Evolutionary conservation across 2,329 filamentous ascomycete genomes (phyloP).

Genomic region (Xylaria sp.): DNA sequence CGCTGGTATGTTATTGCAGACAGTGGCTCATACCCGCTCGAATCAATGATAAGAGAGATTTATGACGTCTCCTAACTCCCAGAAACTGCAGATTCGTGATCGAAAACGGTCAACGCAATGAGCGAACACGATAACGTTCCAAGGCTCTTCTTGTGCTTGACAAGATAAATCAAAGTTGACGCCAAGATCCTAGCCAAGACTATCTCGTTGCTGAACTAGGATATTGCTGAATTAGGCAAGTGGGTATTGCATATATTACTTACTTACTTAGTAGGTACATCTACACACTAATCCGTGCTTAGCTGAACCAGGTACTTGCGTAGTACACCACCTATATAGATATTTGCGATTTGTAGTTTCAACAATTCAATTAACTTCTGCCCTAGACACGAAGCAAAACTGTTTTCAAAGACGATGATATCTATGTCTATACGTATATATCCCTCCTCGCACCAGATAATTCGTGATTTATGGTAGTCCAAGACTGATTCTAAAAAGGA

Average conservation of each 20-base stretch:
- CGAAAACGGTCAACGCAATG: not conserved
- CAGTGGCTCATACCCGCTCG: not conserved
- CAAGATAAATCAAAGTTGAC: too few relatives aligned
- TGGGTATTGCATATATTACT: constrained; percentile 19
- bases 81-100: not conserved
- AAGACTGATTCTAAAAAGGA: not conserved
- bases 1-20: constrained; percentile 3
- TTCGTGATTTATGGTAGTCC: not conserved
- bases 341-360: not conserved
- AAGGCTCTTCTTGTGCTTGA: too few relatives aligned
- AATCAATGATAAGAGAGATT: not conserved
- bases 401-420: not conserved
- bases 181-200: constrained; percentile 5
- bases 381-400: not conserved
- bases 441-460: not conserved
- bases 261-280: not conserved
- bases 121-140: not conserved
- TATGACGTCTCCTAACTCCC: constrained; percentile 30
- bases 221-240: constrained; percentile 34
- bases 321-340: not conserved
- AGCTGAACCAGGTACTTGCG: not conserved
- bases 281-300: not conserved
- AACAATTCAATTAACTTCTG: not conserved
- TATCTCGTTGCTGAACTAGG: constrained; percentile 24
- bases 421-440: not conserved